Base-by-base conservation (phyloP, 768 basidiomycete species). In the Artomyces pyxidatus region DNA sequence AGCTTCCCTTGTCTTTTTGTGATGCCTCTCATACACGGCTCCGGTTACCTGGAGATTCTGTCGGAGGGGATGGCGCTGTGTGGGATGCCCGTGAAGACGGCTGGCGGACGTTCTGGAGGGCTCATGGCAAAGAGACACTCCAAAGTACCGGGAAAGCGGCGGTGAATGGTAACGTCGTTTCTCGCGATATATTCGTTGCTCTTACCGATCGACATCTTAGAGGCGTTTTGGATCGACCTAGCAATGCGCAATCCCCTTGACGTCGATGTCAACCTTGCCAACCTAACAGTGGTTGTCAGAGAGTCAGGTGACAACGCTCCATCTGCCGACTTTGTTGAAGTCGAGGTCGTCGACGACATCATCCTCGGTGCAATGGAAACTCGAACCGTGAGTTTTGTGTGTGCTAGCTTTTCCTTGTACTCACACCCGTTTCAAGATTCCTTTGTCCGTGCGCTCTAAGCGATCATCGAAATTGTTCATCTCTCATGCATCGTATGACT, bases 191-290 rank as follows among this genome's bases (percentile, higher is more conserved):
- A 51, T 28, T 50, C 54, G 41, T 48, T 43, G 28, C 45, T 43
- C 44, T 39, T 37, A 37, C n/a, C n/a, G n/a, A n/a, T n/a, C n/a
- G n/a, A n/a, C n/a, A n/a, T 25, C 52, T 21, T 51, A 91, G 89
- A 91, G 63, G 64, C 68, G 2, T 88, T 91, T 57, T 89, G 83
- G 81, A 69, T 90, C 32, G 87, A 91, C 55, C 56, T 92, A 22
- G 71, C 71, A 5, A 42, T 92, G 50, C 71, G 66, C 41, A 92
- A 92, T 60, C 87, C 88, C 16, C 64, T 92, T 37, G 76, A 85
- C 51, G 71, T 83, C 6, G 87, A 88, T 45, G 71, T 92, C n/a
- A 79, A 72, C 44, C 60, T 92, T 21, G 72, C 78, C 0, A 73
- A 83, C 49, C 52, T 90, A 46, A 79, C 83, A 0, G 62, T 88